Evolutionary conservation across 805 yeast species (phyloP).

Genomic region (Teunomyces kruisii): DNA sequence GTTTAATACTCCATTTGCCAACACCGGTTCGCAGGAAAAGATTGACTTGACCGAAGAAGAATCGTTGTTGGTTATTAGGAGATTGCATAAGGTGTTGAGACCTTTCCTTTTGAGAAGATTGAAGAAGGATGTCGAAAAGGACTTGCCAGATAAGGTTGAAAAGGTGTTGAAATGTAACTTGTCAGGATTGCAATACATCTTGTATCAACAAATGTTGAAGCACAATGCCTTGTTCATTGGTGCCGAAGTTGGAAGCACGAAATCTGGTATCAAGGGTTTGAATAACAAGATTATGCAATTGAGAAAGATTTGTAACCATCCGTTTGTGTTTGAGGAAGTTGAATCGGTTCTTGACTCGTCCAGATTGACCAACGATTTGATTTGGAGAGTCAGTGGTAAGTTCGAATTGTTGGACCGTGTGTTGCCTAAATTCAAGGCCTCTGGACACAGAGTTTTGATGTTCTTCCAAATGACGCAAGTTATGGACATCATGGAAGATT

Average conservation of each 20-base stretch:
- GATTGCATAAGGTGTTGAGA: conserved; percentile 83
- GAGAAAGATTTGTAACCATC: conserved; percentile 84
- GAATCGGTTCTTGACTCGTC: conserved; percentile 68
- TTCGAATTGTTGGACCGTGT: conserved; percentile 76
- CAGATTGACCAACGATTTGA: conserved; percentile 58
- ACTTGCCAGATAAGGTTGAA: conserved; percentile 80
- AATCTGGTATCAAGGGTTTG: conserved; percentile 70
- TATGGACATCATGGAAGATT: conserved; percentile 89
- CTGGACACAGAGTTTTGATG: conserved; percentile 77
- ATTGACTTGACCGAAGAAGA: conserved; percentile 85
- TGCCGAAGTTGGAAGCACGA: conserved; percentile 55
- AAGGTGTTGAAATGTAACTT: conserved; percentile 78
- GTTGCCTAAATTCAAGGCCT: conserved; percentile 69
- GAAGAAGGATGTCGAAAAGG: conserved; percentile 85
- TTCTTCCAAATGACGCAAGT: conserved; percentile 89
- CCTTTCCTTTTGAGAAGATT: conserved; percentile 82
- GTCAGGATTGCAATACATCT: conserved; percentile 65
- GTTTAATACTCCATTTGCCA: conserved; percentile 88
- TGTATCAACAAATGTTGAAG: conserved; percentile 77
- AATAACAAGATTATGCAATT: conserved; percentile 84
- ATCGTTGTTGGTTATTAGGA: conserved; percentile 72
- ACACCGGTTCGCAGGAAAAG: conserved; percentile 79
- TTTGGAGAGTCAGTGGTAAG: conserved; percentile 80
- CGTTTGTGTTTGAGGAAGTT: conserved; percentile 81
- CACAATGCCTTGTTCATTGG: conserved; percentile 70